phyloP scores from a whole-genome alignment of 768 basidiomycete species.

The Boletus huronensis region DNA sequence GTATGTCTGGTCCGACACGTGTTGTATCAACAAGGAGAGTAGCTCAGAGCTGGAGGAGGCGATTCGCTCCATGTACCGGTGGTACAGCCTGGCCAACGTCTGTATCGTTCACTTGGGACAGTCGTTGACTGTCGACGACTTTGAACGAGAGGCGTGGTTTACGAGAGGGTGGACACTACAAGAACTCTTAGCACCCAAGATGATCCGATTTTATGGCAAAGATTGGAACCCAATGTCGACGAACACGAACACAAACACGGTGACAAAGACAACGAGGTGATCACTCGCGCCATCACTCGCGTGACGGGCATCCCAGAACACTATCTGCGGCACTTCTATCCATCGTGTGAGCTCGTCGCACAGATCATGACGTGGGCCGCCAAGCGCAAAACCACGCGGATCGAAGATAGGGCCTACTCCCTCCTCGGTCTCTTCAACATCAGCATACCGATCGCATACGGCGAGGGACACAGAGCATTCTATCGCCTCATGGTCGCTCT shows the following conservation, averaged over 20 bases:
- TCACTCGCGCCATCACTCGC: not conserved
- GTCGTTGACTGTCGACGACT: slow-evolving; percentile 13
- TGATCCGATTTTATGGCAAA: slow-evolving; percentile 12
- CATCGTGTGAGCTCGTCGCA: slow-evolving; percentile 4
- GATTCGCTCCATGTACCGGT: slow-evolving; percentile 12
- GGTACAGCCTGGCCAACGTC: slow-evolving; percentile 18
- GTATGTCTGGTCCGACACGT: slow-evolving; percentile 14
- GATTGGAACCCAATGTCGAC: slow-evolving; percentile 7
- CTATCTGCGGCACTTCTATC: not conserved
- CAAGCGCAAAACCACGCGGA: slow-evolving; percentile 7
- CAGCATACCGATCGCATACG: slow-evolving; percentile 11
- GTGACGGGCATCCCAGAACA: slow-evolving; percentile 2
- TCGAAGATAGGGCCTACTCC: slow-evolving; percentile 7
- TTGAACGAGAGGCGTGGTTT: slow-evolving; percentile 13
- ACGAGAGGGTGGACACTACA: slow-evolving; percentile 13
- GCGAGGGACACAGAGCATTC: slow-evolving; percentile 8
- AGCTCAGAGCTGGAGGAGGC: slow-evolving; percentile 12
- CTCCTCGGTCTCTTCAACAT: slow-evolving; percentile 11
- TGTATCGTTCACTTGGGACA: slow-evolving; percentile 15
- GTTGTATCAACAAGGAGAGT: slow-evolving; percentile 12
- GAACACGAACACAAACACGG: not conserved
- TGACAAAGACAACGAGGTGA: slow-evolving; percentile 5
- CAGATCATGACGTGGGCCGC: slow-evolving; percentile 11
- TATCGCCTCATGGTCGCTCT: slow-evolving; percentile 12
- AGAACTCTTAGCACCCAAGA: slow-evolving; percentile 11